Base-by-base conservation (phyloP, 177 flowering plant species). In the Telopea speciosissima region DNA sequence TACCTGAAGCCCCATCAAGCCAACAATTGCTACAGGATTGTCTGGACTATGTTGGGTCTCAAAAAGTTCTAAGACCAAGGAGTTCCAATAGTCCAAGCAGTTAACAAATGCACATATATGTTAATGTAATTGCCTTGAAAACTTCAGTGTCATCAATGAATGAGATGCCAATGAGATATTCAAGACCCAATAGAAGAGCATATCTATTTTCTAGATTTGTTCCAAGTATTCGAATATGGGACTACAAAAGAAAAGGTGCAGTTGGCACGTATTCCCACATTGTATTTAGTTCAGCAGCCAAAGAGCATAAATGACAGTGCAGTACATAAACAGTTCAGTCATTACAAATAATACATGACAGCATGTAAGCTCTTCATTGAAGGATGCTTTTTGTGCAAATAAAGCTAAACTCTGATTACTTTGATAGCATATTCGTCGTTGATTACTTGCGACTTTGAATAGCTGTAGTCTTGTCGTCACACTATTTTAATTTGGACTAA, bases 61-160 rank as follows among this genome's bases (percentile, higher is more conserved):
- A 80, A 96, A 96, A 52, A 96, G 88, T 80, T 91, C 95, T 64
- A 86, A 75, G 40, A 96, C 98, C 66, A 93, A 76, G 68, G 91
- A 85, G 73, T 96, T 96, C 99, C 99, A 96, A 67, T 91, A 96
- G 77, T 96, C 99, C 87, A 23, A 67, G 26, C 66, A 66, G 59
- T 13, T 56, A 24, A 69, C 2, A 76, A 42, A 52, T 13, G 23
- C 21, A 26, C 17, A 36, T 14, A 12, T 21, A 58, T 5, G 24
- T 24, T 17, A 64, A 22, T 9, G 66, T 65, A 12, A 68, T 56
- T 62, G 93, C 99, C 96, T 96, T 96, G 71, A 96, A 96, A 75
- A 93, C 98, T 76, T 96, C 98, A 0, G 96, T 96, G 72, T 93
- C 99, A 77, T 96, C 99, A 56, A 93, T 98, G 80, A 89, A 93